Evolutionary conservation across 108 stramenopile genomes (phyloP).

Genomic region (Conticribra weissflogii): DNA sequence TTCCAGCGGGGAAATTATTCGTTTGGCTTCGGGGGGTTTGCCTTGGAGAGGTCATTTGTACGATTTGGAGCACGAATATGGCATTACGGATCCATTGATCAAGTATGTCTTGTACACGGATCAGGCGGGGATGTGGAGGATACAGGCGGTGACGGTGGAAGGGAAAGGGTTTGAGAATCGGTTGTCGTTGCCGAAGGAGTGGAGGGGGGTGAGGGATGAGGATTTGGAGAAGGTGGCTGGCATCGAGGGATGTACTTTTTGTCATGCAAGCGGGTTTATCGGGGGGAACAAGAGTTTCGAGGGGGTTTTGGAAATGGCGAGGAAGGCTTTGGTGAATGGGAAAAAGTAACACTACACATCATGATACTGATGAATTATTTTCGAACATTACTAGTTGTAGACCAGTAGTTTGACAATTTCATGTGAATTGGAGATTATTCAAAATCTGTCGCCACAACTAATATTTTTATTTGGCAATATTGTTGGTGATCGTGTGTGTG

Average conservation of each 20-base stretch:
- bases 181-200: constrained; percentile 85
- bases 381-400: not conserved
- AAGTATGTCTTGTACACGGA: constrained; percentile 97
- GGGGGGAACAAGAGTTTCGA: constrained; percentile 94
- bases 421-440: no score
- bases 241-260: constrained; percentile 90
- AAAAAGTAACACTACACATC: not conserved
- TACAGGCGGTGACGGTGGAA: constrained; percentile 97
- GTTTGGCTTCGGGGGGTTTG: constrained; percentile 75
- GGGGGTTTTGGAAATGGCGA: constrained; percentile 95
- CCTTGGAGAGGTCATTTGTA: constrained; percentile 96
- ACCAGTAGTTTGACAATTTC: no score
- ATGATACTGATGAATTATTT: not conserved
- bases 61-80: constrained; percentile 83
- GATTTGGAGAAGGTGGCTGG: constrained; percentile 77
- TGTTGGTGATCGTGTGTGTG: no score
- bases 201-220: constrained; percentile 94
- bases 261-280: constrained; percentile 98
- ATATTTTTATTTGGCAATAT: no score
- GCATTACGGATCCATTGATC: constrained; percentile 61
- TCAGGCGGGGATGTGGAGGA: constrained; percentile 92
- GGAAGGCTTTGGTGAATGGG: constrained; percentile 52
- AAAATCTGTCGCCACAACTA: no score
- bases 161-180: constrained; percentile 92
- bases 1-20: constrained; percentile 83